Base-by-base conservation (phyloP, 164 flowering plant genomes). In the Tetracentron sinense region DNA sequence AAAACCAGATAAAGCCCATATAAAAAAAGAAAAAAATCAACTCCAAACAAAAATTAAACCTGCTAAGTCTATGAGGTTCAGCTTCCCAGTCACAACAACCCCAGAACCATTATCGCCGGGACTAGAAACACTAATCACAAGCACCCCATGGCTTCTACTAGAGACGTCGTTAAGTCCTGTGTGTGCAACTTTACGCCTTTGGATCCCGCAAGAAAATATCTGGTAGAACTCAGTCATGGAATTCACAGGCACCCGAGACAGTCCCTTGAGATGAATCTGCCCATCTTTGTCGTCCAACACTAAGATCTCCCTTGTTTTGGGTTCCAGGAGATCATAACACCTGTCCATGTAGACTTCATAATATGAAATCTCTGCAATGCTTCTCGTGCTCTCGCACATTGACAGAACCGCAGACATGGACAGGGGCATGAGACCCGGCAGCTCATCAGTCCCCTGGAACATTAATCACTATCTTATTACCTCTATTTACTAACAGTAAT, bases 41-140 rank as follows among this genome's bases (percentile, higher is more conserved):
- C 42, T 3, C 49, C 14, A 28, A 6, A 28, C 6, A 8, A 61
- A 11, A 8, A 22, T 12, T 29, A 4, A 61, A 94, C 97, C 97
- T 83, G 97, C 99, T 49, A 95, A 81, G 65, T 95, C 99, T 31
- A 95, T 88, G 63, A 95, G 90, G 70, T 95, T 92, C 49, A 95
- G 75, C 81, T 95, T 95, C 56, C 99, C 99, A 27, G 54, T 62
- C 23, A 84, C 38, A 48, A 58, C 22, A 54, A 58, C 31, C 3
- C 67, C 72, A 30, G 73, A 75, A 27, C 66, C 83, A 76, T 78
- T 87, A 63, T 42, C 58, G 21, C 64, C 44, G 61, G 82, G 81
- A 25, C 80, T 74, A 19, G 85, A 78, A 67, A 95, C 81, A 28
- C 62, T 26, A 62, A 92, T 80, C 62, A 83, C 89, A 54, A 95